Percentiles rank a stretch among this genome's conserved stretches.
These are phyloP conservation scores for Whalleya microplaca DNA, from an alignment of 2,329 filamentous ascomycete species.

Conservation along the genomic window DNA sequence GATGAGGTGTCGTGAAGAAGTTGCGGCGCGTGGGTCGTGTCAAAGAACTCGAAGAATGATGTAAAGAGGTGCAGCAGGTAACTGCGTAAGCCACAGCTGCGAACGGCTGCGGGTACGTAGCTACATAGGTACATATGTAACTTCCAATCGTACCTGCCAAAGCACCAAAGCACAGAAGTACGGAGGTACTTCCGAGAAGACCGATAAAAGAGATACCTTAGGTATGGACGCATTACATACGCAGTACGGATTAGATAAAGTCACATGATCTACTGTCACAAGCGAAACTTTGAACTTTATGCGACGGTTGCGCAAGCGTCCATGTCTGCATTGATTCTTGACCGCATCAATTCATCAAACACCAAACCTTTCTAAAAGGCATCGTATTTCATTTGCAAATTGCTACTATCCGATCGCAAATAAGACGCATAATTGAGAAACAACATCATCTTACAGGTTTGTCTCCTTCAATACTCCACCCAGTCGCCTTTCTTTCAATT, in stretches of 20 bases:
- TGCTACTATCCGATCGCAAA: background rate
- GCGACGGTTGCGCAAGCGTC: background rate
- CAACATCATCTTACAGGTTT: slow-evolving; percentile 7
- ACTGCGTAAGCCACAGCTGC: slow-evolving; percentile 3
- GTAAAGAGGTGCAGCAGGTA: slow-evolving; percentile 17
- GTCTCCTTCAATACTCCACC: background rate
- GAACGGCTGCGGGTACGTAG: slow-evolving; percentile 5
- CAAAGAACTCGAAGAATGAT: slow-evolving; percentile 10
- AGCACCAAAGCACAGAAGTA: too few species aligned
- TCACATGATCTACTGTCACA: slow-evolving; percentile 6
- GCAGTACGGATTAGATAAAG: slow-evolving; percentile 14
- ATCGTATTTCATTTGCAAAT: background rate
- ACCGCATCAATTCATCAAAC: background rate
- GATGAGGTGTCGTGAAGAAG: background rate
- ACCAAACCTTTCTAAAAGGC: background rate
- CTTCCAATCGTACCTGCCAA: too few species aligned
- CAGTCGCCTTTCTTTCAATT: background rate
- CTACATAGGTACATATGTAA: background rate
- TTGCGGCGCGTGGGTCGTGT: slow-evolving; percentile 15
- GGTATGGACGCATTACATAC: background rate
- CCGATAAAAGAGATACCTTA: background rate
- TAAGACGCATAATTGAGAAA: background rate
- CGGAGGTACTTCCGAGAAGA: too few species aligned
- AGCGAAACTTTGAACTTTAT: background rate
- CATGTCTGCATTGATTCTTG: background rate